A percentile compares a stretch with the other conserved stretches of the same genome.
These are phyloP conservation scores for Fusarium mundagurra DNA, from an alignment of 2,329 filamentous ascomycete species.

Conservation along the genomic window DNA sequence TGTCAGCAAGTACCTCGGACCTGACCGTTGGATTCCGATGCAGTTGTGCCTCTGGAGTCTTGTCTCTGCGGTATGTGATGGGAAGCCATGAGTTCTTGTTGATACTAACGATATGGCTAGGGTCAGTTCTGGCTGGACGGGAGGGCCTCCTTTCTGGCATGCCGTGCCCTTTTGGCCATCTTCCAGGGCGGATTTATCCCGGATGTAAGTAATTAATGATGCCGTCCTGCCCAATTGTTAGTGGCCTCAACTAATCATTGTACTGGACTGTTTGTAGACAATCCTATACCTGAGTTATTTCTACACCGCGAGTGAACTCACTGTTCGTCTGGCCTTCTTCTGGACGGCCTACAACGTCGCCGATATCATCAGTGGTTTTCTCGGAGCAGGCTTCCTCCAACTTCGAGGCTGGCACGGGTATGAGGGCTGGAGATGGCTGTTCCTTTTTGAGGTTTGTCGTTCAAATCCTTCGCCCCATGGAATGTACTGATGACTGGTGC, in stretches of 20 bases:
- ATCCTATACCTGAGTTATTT: neutral
- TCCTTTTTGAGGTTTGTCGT: neutral
- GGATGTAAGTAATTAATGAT: neutral
- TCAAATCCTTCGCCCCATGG: rapidly evolving
- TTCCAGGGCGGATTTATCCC: neutral
- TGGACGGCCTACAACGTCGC: neutral
- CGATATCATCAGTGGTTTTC: neutral
- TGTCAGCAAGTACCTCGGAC: neutral
- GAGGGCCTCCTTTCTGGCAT: neutral
- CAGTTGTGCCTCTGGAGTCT: neutral
- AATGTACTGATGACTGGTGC: neutral
- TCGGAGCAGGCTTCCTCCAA: neutral
- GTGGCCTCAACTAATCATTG: neutral
- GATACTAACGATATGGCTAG: neutral
- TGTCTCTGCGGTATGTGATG: neutral
- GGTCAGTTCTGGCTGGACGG: neutral
- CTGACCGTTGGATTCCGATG: neutral
- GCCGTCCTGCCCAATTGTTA: rapidly evolving
- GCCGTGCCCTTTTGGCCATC: neutral
- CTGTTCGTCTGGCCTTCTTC: neutral
- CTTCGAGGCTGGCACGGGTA: neutral
- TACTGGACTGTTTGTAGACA: neutral
- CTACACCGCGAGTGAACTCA: neutral
- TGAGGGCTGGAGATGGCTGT: neutral
- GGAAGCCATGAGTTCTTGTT: rapidly evolving